Evolutionary conservation across 2,329 filamentous ascomycete species (phyloP).

Genomic region (Alternaria longipes): DNA sequence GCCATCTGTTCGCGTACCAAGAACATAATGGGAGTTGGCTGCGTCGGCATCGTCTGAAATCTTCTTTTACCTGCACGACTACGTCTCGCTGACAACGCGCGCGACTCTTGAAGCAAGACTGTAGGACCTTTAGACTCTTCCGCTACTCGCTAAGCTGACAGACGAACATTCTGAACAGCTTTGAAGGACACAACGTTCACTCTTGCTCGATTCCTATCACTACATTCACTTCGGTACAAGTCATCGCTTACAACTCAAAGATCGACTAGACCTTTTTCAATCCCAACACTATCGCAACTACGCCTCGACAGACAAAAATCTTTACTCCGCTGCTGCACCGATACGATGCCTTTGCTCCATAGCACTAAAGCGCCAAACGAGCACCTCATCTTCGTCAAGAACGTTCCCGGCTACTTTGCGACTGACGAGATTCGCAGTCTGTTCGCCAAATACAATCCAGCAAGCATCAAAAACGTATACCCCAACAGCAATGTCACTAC

Average conservation of each 20-base stretch:
- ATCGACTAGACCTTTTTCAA: background rate
- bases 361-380: conserved; percentile 7
- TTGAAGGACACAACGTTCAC: background rate
- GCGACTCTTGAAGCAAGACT: background rate
- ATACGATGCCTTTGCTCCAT: conserved; percentile 2
- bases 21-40: background rate
- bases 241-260: background rate
- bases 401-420: conserved; percentile 23
- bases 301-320: background rate
- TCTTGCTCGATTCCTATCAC: background rate
- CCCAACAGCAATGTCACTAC: conserved; percentile 25
- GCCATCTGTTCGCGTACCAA: background rate
- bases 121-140: background rate
- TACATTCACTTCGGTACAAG: conserved; percentile 1
- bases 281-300: background rate
- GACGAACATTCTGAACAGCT: background rate
- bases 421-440: conserved; percentile 8
- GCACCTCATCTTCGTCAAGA: conserved; percentile 34
- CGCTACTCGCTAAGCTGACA: background rate
- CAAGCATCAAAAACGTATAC: conserved; percentile 29
- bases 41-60: background rate
- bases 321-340: background rate
- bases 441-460: conserved; percentile 19
- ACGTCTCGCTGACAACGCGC: background rate
- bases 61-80: background rate